Percentiles rank a stretch among this genome's conserved stretches.
Evolutionary conservation across 1,284 basidiomycete species (phyloP).

Genomic region (Heterobasidion occidentale): DNA sequence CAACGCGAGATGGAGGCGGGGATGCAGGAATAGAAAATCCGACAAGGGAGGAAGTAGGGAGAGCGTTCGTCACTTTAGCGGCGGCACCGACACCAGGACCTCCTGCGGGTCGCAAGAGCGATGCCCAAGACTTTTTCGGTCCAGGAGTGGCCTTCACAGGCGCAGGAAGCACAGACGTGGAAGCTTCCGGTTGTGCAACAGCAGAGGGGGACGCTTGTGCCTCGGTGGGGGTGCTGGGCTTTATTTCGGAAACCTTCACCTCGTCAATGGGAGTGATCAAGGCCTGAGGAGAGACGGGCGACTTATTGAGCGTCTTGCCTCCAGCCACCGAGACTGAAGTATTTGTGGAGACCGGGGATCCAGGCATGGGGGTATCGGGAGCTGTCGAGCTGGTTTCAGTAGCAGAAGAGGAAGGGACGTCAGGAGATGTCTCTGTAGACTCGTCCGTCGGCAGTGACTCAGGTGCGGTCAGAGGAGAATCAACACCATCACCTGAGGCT

Average conservation of each 20-base stretch:
- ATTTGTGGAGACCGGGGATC: conserved; percentile 50
- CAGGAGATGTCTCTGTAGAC: conserved; percentile 1
- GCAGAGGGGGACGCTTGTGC: conserved; percentile 12
- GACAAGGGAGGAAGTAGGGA: conserved; percentile 58
- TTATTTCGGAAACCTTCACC: conserved; percentile 5
- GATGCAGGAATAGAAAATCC: conserved; percentile 59
- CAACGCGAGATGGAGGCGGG: conserved; percentile 23
- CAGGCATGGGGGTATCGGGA: conserved; percentile 40
- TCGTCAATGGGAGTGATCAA: conserved; percentile 6
- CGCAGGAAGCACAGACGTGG: conserved; percentile 14
- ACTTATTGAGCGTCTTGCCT: conserved; percentile 13
- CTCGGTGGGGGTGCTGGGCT: conserved; percentile 8
- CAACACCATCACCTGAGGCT: background rate
- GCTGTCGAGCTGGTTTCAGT: conserved; percentile 29
- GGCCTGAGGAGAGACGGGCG: conserved; percentile 12
- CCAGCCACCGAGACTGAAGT: conserved; percentile 43
- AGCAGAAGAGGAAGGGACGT: conserved; percentile 22
- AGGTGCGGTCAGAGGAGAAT: background rate
- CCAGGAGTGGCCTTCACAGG: conserved; percentile 25
- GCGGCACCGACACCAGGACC: conserved; percentile 23
- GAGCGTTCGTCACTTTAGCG: conserved; percentile 28
- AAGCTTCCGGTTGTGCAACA: conserved; percentile 4
- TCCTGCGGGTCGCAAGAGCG: conserved; percentile 46
- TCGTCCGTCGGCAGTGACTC: background rate
- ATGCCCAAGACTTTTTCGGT: conserved; percentile 69